These are phyloP conservation scores for Anthracocystis setariae DNA, from an alignment of 1,284 basidiomycete genomes.

Conservation along the genomic window DNA sequence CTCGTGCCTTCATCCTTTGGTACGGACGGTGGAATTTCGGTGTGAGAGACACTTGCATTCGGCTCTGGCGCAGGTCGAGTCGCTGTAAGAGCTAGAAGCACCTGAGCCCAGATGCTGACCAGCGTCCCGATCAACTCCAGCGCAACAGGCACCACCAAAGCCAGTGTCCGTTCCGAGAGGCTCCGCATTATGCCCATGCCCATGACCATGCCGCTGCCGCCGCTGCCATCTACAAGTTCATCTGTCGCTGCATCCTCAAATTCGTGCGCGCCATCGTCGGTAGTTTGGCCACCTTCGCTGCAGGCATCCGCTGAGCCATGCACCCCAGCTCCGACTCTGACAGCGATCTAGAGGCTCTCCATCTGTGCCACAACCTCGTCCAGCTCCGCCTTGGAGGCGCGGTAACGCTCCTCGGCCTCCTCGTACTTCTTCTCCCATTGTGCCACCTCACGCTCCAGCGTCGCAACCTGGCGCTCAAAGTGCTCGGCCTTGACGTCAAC, in stretches of 20 bases:
- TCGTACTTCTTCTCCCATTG: slow-evolving; percentile 94
- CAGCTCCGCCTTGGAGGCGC: slow-evolving; percentile 81
- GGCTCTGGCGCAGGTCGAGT: slow-evolving; percentile 1
- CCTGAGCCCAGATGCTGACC: slow-evolving; percentile 29
- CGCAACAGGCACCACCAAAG: slow-evolving; percentile 10
- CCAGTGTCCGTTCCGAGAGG: slow-evolving; percentile 23
- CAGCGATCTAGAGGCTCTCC: slow-evolving; percentile 75
- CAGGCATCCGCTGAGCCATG: not conserved
- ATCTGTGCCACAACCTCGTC: slow-evolving; percentile 85
- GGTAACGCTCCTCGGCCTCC: slow-evolving; percentile 81
- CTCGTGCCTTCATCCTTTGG: not conserved
- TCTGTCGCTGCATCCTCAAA: slow-evolving; percentile 17
- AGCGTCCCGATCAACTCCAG: slow-evolving; percentile 20
- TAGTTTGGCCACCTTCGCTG: not conserved
- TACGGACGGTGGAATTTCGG: not conserved
- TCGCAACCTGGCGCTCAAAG: slow-evolving; percentile 90
- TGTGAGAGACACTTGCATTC: not conserved
- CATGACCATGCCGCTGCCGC: too few species aligned
- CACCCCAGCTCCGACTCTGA: slow-evolving; percentile 25
- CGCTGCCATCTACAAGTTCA: not conserved
- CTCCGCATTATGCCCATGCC: slow-evolving; percentile 22
- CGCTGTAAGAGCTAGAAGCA: slow-evolving; percentile 17
- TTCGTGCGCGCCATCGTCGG: slow-evolving; percentile 7
- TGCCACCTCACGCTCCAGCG: slow-evolving; percentile 90
- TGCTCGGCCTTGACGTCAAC: slow-evolving; percentile 99